These are phyloP conservation scores for Lanzia echinophila DNA, from an alignment of 2,329 filamentous ascomycete genomes.

Conservation along the genomic window DNA sequence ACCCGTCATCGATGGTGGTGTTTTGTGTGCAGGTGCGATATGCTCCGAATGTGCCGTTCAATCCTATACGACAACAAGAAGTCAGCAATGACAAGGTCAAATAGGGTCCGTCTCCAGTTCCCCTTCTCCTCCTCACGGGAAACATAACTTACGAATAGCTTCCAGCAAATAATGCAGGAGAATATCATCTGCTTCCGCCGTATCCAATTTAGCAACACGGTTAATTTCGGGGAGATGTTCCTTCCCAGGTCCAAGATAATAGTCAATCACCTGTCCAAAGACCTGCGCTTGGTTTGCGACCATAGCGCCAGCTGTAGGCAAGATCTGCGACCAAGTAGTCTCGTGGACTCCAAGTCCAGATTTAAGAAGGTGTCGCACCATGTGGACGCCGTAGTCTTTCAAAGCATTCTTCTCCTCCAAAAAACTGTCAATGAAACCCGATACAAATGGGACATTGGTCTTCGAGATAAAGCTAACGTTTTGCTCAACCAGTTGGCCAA, in stretches of 20 bases:
- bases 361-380: conserved; percentile 59
- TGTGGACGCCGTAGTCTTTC: conserved; percentile 51
- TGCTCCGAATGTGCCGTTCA: conserved; percentile 56
- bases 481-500: conserved; percentile 54
- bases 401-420: conserved; percentile 36
- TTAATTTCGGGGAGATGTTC: conserved; percentile 54
- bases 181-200: conserved; percentile 50
- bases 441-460: conserved; percentile 4
- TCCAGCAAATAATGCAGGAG: conserved; percentile 65
- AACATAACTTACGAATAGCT: conserved; percentile 28
- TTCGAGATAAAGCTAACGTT: conserved; percentile 47
- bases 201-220: conserved; percentile 47
- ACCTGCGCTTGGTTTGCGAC: conserved; percentile 65
- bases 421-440: conserved; percentile 27
- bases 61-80: conserved; percentile 14
- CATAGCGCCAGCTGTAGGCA: conserved; percentile 59
- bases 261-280: conserved; percentile 66
- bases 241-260: conserved; percentile 54
- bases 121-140: too few species aligned
- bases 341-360: conserved; percentile 55
- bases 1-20: conserved; percentile 6
- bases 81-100: too few species aligned
- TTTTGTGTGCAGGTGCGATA: conserved; percentile 39
- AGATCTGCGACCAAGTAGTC: conserved; percentile 47
- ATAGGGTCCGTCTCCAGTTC: too few species aligned